Conservation (phyloP, 202 grass and related monocot genomes). For the Carex arenaria region DNA sequence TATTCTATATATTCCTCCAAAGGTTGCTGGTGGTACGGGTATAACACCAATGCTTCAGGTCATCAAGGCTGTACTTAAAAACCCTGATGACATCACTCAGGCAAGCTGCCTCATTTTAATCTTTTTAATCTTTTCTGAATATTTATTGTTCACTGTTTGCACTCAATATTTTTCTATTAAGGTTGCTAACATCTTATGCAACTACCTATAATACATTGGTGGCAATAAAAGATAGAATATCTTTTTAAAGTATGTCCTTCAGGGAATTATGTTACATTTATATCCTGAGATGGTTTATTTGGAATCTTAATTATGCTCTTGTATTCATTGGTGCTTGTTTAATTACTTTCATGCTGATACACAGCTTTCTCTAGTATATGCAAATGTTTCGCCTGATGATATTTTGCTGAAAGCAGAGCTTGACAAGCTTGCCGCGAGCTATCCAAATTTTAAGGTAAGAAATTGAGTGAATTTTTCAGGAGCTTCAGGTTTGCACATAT, state of each 20-base stretch:
- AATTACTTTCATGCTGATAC: conserved; percentile 10
- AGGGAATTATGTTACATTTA: background rate
- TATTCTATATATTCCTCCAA: conserved; percentile 15
- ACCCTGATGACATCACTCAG: conserved; percentile 91
- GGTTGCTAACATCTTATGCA: background rate
- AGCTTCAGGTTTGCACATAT: background rate
- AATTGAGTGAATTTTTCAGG: background rate
- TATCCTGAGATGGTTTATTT: background rate
- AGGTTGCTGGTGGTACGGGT: conserved; percentile 91
- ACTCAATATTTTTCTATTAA: background rate
- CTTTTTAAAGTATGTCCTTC: background rate
- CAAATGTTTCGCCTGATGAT: conserved; percentile 86
- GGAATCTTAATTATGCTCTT: background rate
- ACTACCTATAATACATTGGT: background rate
- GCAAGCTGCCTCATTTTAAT: conserved; percentile 24
- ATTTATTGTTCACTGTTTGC: background rate
- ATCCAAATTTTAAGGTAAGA: conserved; percentile 95
- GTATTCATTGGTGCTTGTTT: background rate
- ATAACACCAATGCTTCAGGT: conserved; percentile 98
- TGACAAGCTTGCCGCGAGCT: conserved; percentile 71
- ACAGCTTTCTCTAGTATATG: conserved; percentile 93
- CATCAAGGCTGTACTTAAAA: conserved; percentile 92
- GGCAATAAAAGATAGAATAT: background rate
- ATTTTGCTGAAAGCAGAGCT: conserved; percentile 85
- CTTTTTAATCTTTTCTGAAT: background rate